Evolutionary conservation across 352 stramenopile genomes (phyloP), one percentile per base, ranked within the genome.

Genomic region (Phytophthora vignae): DNA sequence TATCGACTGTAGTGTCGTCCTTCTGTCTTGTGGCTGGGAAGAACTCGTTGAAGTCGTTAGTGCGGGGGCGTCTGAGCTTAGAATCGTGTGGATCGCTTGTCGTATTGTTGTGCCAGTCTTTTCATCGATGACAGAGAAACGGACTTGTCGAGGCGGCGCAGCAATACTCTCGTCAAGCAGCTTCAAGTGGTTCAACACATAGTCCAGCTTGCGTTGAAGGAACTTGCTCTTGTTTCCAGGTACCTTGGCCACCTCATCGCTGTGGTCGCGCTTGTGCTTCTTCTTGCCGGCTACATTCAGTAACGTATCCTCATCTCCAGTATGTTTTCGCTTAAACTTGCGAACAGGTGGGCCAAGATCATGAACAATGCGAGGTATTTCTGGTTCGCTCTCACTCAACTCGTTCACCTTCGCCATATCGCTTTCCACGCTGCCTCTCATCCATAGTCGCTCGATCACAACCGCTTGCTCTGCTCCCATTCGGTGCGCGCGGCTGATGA

Each of bases 401-500:
- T 85, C 66, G 53, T 80, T 73, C 60, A 87, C 77, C 4, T 88
- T 71, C 31, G 77, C 68, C 71, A 96, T 87, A 21, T 91, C 57
- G 38, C 81, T 79, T 59, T 97, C 91, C 38, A 97, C 79, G 11
- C 86, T 92, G 10, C 79, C 84, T 15, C 88, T 76, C 87, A 95
- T 93, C 52, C 93, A 78, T 4, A 98, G 75, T 48, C 97, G 84
- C 75, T 99, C 96, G 8, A 99, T 95, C 7, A 93, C 70, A 7
- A 99, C 87, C 7, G 87, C 79, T 11, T 95, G 88, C 6, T 71
- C 93, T 3, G 96, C 90, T 27, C 97, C 97, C 89, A 99, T 98
- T 55, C 97, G 85, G 81, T 98, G 97, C 0, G 97, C 96, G 38
- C 97, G 84, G 48, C 93, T 94, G 17, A 99, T 84, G n/a, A 98